Evolutionary conservation across 495 filamentous ascomycete species (phyloP).

Genomic region (Trichoderma parareesei): DNA sequence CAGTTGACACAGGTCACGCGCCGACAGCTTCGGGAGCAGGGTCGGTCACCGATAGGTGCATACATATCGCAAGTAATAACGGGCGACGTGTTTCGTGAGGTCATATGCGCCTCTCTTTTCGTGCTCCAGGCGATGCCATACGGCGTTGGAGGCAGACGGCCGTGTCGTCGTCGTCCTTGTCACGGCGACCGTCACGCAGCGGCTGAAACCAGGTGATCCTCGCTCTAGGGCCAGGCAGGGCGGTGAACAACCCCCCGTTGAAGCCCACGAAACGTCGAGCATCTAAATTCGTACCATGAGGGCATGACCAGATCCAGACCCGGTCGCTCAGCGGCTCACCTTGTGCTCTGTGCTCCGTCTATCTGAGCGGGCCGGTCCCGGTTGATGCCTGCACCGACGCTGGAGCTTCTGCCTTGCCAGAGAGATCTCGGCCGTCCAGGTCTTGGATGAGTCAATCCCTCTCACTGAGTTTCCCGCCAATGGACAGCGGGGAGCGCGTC

Average conservation of each 20-base stretch:
- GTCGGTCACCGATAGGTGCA: background rate
- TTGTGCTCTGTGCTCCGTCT: background rate
- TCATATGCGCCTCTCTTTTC: background rate
- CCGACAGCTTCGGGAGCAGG: background rate
- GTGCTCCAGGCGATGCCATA: background rate
- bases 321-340: background rate
- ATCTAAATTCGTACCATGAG: background rate
- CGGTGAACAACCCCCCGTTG: background rate
- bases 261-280: background rate
- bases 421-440: background rate
- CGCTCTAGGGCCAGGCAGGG: background rate
- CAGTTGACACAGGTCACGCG: background rate
- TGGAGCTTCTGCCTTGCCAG: background rate
- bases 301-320: background rate
- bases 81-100: background rate
- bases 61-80: background rate
- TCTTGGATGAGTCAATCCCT: background rate
- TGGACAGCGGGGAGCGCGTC: background rate
- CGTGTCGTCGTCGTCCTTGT: background rate
- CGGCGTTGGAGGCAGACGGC: background rate
- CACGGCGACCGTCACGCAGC: background rate
- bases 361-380: background rate
- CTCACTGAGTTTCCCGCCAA: background rate
- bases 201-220: background rate
- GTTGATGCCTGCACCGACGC: background rate